These are phyloP conservation scores for Pyrenophora tritici-repentis DNA, from an alignment of 2,329 filamentous ascomycete species.

Conservation along the genomic window DNA sequence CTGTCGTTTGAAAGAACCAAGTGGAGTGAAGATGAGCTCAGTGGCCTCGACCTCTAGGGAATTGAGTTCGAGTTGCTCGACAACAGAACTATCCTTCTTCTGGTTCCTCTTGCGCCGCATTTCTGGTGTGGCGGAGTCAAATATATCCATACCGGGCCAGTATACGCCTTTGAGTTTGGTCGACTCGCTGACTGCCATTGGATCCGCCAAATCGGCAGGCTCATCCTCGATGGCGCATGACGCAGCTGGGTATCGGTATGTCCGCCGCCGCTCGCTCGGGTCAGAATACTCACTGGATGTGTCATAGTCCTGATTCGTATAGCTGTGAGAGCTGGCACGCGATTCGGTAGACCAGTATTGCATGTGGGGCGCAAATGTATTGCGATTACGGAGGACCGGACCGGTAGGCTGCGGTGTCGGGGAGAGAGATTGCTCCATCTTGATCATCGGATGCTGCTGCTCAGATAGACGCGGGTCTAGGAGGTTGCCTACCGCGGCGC, in stretches of 20 bases:
- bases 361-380: conserved; percentile 42
- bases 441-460: conserved; percentile 43
- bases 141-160: conserved; percentile 80
- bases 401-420: conserved; percentile 32
- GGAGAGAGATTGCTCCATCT: conserved; percentile 41
- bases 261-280: conserved; percentile 30
- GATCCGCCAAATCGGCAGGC: conserved; percentile 26
- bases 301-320: conserved; percentile 45
- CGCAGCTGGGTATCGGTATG: conserved; percentile 30
- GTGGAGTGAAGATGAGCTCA: conserved; percentile 65
- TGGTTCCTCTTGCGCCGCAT: conserved; percentile 78
- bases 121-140: conserved; percentile 75
- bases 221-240: conserved; percentile 44
- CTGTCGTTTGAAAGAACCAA: conserved; percentile 49
- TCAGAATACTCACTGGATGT: conserved; percentile 47
- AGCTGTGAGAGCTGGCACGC: conserved; percentile 44
- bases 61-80: conserved; percentile 67
- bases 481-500: conserved; percentile 29
- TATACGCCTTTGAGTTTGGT: conserved; percentile 71
- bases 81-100: conserved; percentile 73
- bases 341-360: conserved; percentile 46
- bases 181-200: conserved; percentile 43
- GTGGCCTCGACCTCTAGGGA: conserved; percentile 67
- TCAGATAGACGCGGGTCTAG: conserved; percentile 47
- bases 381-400: conserved; percentile 38